Conservation (phyloP, 2,329 filamentous ascomycete genomes). For the Talaromyces piceae region DNA sequence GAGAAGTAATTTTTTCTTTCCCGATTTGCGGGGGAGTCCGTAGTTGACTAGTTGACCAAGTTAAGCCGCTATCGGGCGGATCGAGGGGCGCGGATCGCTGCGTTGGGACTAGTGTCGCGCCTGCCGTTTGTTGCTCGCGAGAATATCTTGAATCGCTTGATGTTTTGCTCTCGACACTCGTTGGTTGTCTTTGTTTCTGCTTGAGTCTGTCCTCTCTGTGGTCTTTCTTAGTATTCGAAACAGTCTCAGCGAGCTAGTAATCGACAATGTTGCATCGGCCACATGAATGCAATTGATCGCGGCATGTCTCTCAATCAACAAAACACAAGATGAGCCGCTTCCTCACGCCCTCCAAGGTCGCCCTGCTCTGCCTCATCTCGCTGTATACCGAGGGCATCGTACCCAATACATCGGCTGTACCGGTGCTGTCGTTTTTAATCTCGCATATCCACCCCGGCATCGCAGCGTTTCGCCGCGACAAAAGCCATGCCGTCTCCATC, state of each 20-base stretch:
- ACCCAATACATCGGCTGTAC: conserved; percentile 61
- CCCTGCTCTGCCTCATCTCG: conserved; percentile 70
- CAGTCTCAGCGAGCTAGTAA: no score
- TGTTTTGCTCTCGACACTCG: no score
- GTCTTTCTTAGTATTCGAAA: no score
- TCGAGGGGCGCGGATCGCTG: background rate
- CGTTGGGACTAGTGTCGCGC: no score
- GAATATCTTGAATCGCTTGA: no score
- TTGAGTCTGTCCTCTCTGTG: no score
- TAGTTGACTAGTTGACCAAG: background rate
- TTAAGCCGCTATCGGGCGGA: background rate
- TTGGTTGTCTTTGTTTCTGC: no score
- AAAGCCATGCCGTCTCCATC: conserved; percentile 31
- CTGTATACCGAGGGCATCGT: conserved; percentile 69
- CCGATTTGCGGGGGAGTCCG: no score
- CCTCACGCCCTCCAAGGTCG: conserved; percentile 82
- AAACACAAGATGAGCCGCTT: conserved; percentile 61
- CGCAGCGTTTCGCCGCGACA: conserved; percentile 19
- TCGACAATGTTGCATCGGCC: no score
- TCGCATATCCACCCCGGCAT: conserved; percentile 48
- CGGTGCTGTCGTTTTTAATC: conserved; percentile 71
- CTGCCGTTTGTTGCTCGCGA: no score
- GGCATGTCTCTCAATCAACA: no score
- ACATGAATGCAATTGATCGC: no score
- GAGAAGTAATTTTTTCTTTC: background rate